Conservation (phyloP, 2,329 filamentous ascomycete species). For the Penicillium digitatum region DNA sequence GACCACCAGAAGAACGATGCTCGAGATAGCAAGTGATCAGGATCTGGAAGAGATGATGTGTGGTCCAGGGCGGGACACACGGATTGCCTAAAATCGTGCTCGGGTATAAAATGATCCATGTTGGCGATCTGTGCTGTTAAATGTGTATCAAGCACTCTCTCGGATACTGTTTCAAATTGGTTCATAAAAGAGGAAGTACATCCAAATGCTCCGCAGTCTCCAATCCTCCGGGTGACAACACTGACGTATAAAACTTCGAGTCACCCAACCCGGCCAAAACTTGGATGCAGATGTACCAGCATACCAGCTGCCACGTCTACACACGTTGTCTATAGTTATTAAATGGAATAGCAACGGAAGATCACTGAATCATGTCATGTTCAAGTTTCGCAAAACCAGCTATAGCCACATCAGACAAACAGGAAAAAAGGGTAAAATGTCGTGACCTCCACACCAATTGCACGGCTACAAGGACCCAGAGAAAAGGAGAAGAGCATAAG, state of each 20-base stretch:
- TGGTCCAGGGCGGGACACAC: background rate
- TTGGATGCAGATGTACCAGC: background rate
- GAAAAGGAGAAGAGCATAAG: constrained; percentile 15
- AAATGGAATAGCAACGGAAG: background rate
- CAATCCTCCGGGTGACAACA: background rate
- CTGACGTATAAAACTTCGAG: background rate
- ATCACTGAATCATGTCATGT: constrained; percentile 11
- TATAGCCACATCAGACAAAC: constrained; percentile 19
- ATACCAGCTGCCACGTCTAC: background rate
- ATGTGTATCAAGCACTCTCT: background rate
- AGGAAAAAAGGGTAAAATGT: constrained; percentile 14
- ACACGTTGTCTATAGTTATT: background rate
- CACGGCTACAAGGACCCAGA: constrained; percentile 16
- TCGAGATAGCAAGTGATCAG: constrained; percentile 48
- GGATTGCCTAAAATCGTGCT: background rate
- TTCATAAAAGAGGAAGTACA: background rate
- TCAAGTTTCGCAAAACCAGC: constrained; percentile 15
- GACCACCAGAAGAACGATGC: constrained; percentile 63
- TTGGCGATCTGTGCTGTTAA: background rate
- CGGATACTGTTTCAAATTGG: background rate
- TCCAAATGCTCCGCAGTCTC: background rate
- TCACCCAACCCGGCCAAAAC: background rate
- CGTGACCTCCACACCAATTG: constrained; percentile 19
- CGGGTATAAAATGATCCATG: background rate
- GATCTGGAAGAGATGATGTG: background rate